These are phyloP conservation scores for Glycine tomentella DNA, from an alignment of 306 rosid genomes.

Conservation along the genomic window DNA sequence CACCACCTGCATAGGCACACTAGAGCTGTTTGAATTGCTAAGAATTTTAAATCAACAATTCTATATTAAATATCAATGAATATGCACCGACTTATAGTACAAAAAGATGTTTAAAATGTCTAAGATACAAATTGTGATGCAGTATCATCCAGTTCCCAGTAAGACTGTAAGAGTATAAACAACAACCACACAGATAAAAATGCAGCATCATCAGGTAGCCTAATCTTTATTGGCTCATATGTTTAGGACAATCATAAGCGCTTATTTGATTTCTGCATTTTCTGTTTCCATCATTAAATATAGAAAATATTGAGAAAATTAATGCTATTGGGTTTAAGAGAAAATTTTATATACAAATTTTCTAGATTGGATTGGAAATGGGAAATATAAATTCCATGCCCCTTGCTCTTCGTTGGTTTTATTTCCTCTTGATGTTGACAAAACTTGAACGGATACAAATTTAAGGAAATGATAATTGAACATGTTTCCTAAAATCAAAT, in stretches of 20 bases:
- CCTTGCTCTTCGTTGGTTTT: neutral
- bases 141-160: neutral
- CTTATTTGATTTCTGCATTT: neutral
- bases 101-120: neutral
- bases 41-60: conserved; percentile 26
- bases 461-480: neutral
- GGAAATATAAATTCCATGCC: neutral
- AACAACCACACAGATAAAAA: neutral
- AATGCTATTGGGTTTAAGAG: neutral
- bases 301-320: neutral
- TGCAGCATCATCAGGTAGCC: neutral
- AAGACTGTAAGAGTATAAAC: neutral
- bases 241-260: neutral
- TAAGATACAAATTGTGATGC: neutral
- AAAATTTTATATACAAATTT: neutral
- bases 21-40: conserved; percentile 39
- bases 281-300: neutral
- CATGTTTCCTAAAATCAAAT: neutral
- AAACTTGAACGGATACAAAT: neutral
- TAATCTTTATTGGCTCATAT: neutral
- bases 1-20: conserved; percentile 65
- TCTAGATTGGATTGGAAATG: neutral
- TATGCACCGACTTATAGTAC: neutral
- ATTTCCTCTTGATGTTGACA: neutral
- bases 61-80: conserved; percentile 10